A percentile compares a stretch with the other conserved stretches of the same genome.
phyloP scores from a whole-genome alignment of 805 yeast genomes.

The Citeromyces nyonsensis region DNA sequence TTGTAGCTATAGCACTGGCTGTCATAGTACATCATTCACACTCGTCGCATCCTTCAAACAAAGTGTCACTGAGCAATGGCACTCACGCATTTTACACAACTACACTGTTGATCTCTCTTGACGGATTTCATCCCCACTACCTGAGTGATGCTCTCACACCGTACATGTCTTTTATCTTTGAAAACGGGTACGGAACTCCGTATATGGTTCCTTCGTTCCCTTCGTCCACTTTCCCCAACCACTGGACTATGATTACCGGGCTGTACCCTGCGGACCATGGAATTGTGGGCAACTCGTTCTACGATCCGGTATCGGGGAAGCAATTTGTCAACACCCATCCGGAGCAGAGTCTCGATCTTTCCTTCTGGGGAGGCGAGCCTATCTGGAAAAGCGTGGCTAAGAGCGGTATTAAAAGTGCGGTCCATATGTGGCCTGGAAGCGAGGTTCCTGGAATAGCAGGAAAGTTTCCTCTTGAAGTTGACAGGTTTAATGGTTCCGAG shows the following conservation, averaged over 20 bases:
- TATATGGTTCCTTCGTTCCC: slow-evolving; percentile 84
- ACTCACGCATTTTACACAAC: slow-evolving; percentile 64
- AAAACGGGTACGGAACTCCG: slow-evolving; percentile 49
- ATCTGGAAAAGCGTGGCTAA: slow-evolving; percentile 64
- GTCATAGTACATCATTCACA: slow-evolving; percentile 1
- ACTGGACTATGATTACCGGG: slow-evolving; percentile 86
- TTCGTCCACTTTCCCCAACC: slow-evolving; percentile 80
- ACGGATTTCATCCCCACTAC: slow-evolving; percentile 88
- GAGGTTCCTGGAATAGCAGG: slow-evolving; percentile 45
- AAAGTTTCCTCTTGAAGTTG: slow-evolving; percentile 36
- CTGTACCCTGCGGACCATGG: slow-evolving; percentile 75
- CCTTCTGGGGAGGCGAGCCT: slow-evolving; percentile 88
- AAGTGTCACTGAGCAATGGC: slow-evolving; percentile 29
- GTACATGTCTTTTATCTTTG: slow-evolving; percentile 38
- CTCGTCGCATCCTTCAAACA: slow-evolving; percentile 1
- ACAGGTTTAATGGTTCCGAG: slow-evolving; percentile 52
- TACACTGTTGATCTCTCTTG: slow-evolving; percentile 66
- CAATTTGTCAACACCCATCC: slow-evolving; percentile 54
- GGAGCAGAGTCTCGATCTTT: slow-evolving; percentile 29
- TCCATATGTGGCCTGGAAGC: slow-evolving; percentile 97
- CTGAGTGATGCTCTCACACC: slow-evolving; percentile 58
- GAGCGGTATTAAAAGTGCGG: slow-evolving; percentile 50
- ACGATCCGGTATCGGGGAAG: slow-evolving; percentile 36
- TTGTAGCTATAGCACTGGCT: too few relatives aligned
- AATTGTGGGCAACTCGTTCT: slow-evolving; percentile 71